These are phyloP conservation scores for Globisporangium okanoganense DNA, from an alignment of 352 stramenopile species.

Conservation along the genomic window DNA sequence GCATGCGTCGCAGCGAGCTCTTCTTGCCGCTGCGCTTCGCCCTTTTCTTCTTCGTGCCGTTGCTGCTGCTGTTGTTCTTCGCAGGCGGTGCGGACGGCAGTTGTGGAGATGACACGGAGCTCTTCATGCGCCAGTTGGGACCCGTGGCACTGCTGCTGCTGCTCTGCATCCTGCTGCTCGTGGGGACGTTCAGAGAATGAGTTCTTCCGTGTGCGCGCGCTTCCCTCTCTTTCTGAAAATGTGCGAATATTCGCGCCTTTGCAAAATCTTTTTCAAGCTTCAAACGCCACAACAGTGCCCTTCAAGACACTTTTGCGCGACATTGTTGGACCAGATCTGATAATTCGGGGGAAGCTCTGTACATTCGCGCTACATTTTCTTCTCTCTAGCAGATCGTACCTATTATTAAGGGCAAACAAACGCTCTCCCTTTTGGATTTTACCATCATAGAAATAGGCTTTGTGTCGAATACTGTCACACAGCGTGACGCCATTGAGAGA, in stretches of 20 bases:
- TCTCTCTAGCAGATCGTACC: not conserved
- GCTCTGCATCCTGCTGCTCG: slow-evolving; percentile 5
- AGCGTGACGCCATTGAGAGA: no score
- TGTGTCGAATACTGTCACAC: no score
- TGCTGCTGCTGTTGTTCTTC: slow-evolving; percentile 11
- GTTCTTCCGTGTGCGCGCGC: not conserved
- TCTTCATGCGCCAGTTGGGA: slow-evolving; percentile 12
- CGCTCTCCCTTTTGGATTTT: no score
- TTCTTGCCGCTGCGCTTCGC: slow-evolving; percentile 18
- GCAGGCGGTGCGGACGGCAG: slow-evolving; percentile 3
- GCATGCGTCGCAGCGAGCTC: slow-evolving; percentile 37
- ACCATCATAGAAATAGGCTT: no score
- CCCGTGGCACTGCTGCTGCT: not conserved
- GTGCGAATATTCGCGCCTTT: slow-evolving; percentile 10
- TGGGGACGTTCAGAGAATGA: not conserved
- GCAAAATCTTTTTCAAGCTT: slow-evolving; percentile 6
- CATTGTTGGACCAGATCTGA: not conserved
- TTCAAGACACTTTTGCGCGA: slow-evolving; percentile 5
- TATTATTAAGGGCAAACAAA: not conserved
- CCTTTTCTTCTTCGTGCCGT: slow-evolving; percentile 7
- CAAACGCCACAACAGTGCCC: slow-evolving; percentile 5
- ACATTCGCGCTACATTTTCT: not conserved
- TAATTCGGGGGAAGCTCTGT: not conserved
- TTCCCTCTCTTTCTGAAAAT: slow-evolving; percentile 1
- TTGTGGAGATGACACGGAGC: not conserved